Evolutionary conservation across 1,139 yeast species (phyloP), one percentile per base, ranked within the genome.

Genomic region (Candida buenavistaensis): DNA sequence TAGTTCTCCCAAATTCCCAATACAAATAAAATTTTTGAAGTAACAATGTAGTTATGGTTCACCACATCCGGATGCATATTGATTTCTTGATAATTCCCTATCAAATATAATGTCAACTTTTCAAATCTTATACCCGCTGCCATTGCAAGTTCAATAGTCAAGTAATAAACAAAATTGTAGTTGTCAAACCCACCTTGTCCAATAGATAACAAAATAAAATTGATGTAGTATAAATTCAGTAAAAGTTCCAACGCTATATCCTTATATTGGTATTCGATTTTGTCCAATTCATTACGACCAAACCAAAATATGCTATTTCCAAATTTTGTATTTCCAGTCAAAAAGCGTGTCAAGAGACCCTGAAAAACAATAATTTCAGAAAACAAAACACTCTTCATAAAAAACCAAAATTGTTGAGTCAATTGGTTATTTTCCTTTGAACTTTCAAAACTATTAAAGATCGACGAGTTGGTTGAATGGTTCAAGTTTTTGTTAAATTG

Each of bases 171-270:
- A 52, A 80, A 82, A 47, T 80, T 81, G 52, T 78, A 83, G 14
- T 78, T 69, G 35, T 81, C 84, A 52, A 84, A 83, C 1, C 88
- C 88, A 1, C 86, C 83, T 26, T 75, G 72, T 0, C 94, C 92
- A 12, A 83, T 70, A 13, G 77, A 65, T 25, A 75, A 68, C 10
- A 82, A 54, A 5, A 82, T 65, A 46, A 75, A 81, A 41, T 80
- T 73, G 33, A 78, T 39, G 40, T 76, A 63, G 46, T 72, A 80
- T n/a, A 83, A 58, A 5, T 62, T 55, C 27, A 64, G 64, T 22
- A 81, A 49, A 2, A 77, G 58, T 31, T 64, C 61, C 22, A 68
- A 45, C 32, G 54, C 68, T 49, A 47, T 63, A 30, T 46, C 56
- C 29, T 46, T 47, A 49, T 69, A 62, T 31, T 64, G 61, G 2